Percentiles rank a stretch among this genome's conserved stretches.
Conservation (phyloP, 345 rosid species). For the Citrus trifoliata region DNA sequence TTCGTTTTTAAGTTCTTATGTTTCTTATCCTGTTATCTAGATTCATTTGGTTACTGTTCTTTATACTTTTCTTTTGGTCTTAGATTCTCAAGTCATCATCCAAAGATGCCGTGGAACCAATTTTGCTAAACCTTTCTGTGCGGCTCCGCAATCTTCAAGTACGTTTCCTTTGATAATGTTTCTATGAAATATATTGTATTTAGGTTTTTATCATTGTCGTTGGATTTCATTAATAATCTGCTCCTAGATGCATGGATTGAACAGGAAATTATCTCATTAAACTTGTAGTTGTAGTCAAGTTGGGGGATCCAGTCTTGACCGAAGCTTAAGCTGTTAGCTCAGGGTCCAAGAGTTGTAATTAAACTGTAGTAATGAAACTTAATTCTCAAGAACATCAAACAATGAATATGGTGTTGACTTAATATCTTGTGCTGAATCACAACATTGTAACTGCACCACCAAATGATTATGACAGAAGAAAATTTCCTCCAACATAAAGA, state of each 20-base stretch:
- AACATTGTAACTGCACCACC: background rate
- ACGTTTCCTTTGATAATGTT: constrained; percentile 7
- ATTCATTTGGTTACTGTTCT: constrained; percentile 10
- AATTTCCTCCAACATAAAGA: no score
- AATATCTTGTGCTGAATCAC: background rate
- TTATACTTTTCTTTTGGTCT: constrained; percentile 8
- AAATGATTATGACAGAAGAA: no score
- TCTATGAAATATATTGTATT: background rate
- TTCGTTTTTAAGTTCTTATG: background rate
- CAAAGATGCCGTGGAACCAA: constrained; percentile 82
- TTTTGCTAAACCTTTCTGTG: constrained; percentile 72
- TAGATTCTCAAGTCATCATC: constrained; percentile 83
- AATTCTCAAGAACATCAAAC: background rate
- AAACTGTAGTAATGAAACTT: background rate
- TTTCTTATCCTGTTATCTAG: background rate
- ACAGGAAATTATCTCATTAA: background rate
- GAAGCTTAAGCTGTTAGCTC: no score
- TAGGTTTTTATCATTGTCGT: background rate
- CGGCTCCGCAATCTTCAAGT: constrained; percentile 95
- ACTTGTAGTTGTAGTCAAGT: background rate
- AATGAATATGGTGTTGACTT: background rate
- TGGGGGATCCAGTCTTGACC: background rate
- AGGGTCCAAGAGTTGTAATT: background rate
- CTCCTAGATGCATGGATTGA: background rate
- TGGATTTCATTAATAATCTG: background rate